Evolutionary conservation across 208 protist species (phyloP).

Genomic region (Kentomonas sorsogonicus): DNA sequence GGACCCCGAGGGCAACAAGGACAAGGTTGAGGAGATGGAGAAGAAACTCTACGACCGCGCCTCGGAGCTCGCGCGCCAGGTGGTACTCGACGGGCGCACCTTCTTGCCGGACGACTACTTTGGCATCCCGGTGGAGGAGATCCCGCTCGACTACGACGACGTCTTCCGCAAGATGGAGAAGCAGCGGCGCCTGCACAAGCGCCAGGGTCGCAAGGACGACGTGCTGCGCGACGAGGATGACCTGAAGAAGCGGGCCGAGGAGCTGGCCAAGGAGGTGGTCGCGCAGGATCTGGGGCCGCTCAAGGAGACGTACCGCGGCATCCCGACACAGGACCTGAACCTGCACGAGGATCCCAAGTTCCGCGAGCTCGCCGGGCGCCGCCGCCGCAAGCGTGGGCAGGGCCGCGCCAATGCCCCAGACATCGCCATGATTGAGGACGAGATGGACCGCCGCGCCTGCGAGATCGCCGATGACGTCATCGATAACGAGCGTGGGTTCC

Average conservation of each 20-base stretch:
- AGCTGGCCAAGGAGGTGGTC: conserved; percentile 62
- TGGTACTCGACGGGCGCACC: conserved; percentile 29
- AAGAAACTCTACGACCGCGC: conserved; percentile 45
- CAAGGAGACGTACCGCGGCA: conserved; percentile 46
- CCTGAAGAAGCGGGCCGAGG: conserved; percentile 27
- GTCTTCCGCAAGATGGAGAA: conserved; percentile 53
- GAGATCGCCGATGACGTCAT: conserved; percentile 81
- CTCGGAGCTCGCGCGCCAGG: conserved; percentile 31
- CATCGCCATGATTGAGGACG: conserved; percentile 58
- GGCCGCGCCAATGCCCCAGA: conserved; percentile 37
- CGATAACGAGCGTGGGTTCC: conserved; percentile 60
- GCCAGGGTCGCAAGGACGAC: conserved; percentile 28
- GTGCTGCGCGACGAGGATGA: conserved; percentile 44
- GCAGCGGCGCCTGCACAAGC: conserved; percentile 45
- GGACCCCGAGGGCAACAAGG: conserved; percentile 16
- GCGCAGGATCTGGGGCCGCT: conserved; percentile 49
- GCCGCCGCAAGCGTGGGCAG: conserved; percentile 22
- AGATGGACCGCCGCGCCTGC: conserved; percentile 62
- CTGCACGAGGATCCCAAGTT: conserved; percentile 65
- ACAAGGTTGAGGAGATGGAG: conserved; percentile 37
- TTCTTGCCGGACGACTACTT: conserved; percentile 46
- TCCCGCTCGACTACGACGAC: conserved; percentile 61
- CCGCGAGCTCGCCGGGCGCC: conserved; percentile 38
- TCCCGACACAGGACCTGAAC: conserved; percentile 65
- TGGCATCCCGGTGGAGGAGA: conserved; percentile 58